Conservation (phyloP, 257 asterid species). For the Nicotiana attenuata region DNA sequence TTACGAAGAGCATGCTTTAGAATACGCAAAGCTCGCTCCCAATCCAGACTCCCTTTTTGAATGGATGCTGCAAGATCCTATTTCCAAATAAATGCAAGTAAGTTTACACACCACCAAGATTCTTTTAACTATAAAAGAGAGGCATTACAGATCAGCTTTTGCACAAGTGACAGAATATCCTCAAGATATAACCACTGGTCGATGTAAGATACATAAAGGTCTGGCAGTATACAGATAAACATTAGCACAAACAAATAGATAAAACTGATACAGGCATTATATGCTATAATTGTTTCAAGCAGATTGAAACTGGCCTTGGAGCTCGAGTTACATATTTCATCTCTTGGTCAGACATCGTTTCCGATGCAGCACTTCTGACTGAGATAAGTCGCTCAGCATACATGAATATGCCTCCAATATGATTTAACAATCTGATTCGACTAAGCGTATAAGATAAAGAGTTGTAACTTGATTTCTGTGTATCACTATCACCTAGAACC, state of each 20-base stretch:
- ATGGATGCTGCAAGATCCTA: slow-evolving; percentile 95
- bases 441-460: background rate
- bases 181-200: background rate
- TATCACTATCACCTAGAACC: background rate
- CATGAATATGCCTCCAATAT: background rate
- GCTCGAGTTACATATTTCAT: background rate
- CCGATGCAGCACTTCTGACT: background rate
- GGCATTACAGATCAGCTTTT: background rate
- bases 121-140: background rate
- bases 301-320: slow-evolving; percentile 1
- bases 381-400: background rate
- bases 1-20: slow-evolving; percentile 95
- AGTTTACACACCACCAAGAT: background rate
- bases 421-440: background rate
- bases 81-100: slow-evolving; percentile 13
- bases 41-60: slow-evolving; percentile 92
- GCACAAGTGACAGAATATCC: background rate
- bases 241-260: background rate
- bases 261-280: background rate
- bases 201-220: background rate
- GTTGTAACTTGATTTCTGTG: background rate
- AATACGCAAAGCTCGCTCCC: slow-evolving; percentile 97
- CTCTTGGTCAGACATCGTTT: background rate
- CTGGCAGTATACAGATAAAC: background rate
- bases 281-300: background rate